Evolutionary conservation across 495 filamentous ascomycete genomes (phyloP).

Genomic region (Jackrogersella minutella): DNA sequence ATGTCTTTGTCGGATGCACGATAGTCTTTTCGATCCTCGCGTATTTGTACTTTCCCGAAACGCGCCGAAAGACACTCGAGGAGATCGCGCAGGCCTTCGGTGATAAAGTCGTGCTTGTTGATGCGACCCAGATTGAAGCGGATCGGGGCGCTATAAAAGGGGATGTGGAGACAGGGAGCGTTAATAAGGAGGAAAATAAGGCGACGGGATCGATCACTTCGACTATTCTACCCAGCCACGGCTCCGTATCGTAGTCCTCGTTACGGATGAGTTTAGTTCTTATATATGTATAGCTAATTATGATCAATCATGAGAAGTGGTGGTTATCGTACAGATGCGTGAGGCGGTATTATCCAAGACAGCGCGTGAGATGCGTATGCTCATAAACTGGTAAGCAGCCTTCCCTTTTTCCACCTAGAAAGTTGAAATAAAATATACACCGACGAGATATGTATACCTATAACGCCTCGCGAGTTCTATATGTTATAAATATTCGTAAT

Average conservation of each 20-base stretch:
- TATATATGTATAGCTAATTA: neutral
- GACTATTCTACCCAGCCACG: neutral
- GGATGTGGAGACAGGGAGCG: constrained; percentile 22
- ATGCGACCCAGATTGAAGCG: constrained; percentile 42
- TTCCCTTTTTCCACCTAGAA: too few species aligned
- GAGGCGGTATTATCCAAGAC: too few species aligned
- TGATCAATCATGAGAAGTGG: neutral
- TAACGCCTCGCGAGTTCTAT: too few species aligned
- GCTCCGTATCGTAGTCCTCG: neutral
- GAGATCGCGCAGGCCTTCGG: constrained; percentile 67
- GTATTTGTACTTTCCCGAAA: constrained; percentile 67
- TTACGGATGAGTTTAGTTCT: neutral
- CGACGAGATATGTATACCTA: too few species aligned
- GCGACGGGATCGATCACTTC: constrained; percentile 17
- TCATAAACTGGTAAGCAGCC: too few species aligned
- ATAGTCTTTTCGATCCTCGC: constrained; percentile 59
- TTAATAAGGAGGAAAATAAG: constrained; percentile 14
- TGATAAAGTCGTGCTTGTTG: constrained; percentile 59
- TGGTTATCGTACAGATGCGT: too few species aligned
- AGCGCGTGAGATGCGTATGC: too few species aligned
- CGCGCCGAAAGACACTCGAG: constrained; percentile 64
- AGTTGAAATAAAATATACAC: too few species aligned
- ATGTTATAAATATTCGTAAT: too few species aligned
- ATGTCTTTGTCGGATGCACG: constrained; percentile 64
- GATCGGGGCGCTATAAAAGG: constrained; percentile 16